A percentile compares a stretch with the other conserved stretches of the same genome.
These are phyloP conservation scores for Scytalidium sp. DNA, from an alignment of 2,329 filamentous ascomycete genomes.

Conservation along the genomic window DNA sequence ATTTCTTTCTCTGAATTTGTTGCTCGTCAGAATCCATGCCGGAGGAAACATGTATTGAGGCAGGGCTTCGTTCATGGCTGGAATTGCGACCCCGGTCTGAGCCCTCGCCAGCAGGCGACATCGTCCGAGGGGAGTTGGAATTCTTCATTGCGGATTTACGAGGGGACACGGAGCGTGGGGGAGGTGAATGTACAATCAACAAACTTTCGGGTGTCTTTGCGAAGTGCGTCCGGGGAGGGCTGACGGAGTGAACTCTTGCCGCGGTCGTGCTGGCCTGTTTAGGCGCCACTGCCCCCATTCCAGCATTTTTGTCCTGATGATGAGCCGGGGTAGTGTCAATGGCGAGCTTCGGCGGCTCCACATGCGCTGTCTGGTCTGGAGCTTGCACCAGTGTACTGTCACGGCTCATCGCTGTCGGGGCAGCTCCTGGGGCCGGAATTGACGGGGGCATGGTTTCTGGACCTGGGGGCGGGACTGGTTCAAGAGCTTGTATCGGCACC, in stretches of 20 bases:
- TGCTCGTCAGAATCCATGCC: slow-evolving; percentile 16
- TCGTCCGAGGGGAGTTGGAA: slow-evolving; percentile 51
- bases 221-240: slow-evolving; percentile 68
- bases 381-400: slow-evolving; percentile 12
- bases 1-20: slow-evolving; percentile 53
- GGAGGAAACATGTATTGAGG: background rate
- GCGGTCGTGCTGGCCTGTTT: slow-evolving; percentile 20
- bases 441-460: too few relatives aligned
- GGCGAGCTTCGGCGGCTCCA: slow-evolving; percentile 1
- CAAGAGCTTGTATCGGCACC: too few relatives aligned
- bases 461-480: too few relatives aligned
- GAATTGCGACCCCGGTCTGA: slow-evolving; percentile 24
- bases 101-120: slow-evolving; percentile 45
- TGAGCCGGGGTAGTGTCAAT: slow-evolving; percentile 17
- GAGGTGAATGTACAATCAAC: slow-evolving; percentile 63
- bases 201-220: slow-evolving; percentile 53
- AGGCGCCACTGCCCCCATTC: slow-evolving; percentile 11
- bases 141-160: slow-evolving; percentile 76
- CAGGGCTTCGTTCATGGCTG: background rate
- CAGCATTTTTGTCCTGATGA: slow-evolving; percentile 5
- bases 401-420: slow-evolving; percentile 20
- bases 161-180: slow-evolving; percentile 68
- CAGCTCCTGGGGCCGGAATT: too few relatives aligned
- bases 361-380: background rate
- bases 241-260: slow-evolving; percentile 41